These are phyloP conservation scores for Oryza glumipatula DNA, from an alignment of 176 grass and related monocot species.

Conservation along the genomic window DNA sequence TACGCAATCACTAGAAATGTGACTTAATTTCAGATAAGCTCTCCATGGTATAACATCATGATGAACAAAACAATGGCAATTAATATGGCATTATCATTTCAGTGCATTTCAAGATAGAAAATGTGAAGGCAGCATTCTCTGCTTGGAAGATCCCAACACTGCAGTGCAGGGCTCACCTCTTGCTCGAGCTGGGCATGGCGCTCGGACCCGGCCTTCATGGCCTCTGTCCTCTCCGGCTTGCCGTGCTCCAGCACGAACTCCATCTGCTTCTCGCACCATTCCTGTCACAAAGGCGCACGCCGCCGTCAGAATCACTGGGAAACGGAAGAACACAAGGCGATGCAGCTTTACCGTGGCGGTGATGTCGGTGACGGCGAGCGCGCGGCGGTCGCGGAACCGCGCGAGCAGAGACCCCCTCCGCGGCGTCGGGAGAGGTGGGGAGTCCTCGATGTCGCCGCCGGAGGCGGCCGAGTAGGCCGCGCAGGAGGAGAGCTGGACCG, in stretches of 20 bases:
- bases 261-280: conserved; percentile 98
- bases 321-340: neutral
- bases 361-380: conserved; percentile 70
- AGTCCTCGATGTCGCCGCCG: conserved; percentile 70
- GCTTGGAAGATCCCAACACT: neutral
- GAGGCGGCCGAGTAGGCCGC: conserved; percentile 34
- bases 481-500: conserved; percentile 34
- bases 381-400: conserved; percentile 58
- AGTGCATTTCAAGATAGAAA: neutral
- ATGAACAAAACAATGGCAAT: neutral
- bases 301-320: neutral
- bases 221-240: conserved; percentile 68
- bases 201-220: conserved; percentile 78
- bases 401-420: conserved; percentile 44
- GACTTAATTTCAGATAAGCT: neutral
- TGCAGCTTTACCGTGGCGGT: conserved; percentile 64
- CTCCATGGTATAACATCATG: neutral
- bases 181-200: conserved; percentile 89
- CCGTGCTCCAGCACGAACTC: conserved; percentile 69
- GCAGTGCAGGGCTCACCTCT: conserved; percentile 55
- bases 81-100: neutral
- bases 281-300: conserved; percentile 37
- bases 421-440: conserved; percentile 13
- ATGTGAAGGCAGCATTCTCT: neutral
- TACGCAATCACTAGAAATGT: too few species aligned